These are phyloP conservation scores for Naumovozyma baii DNA, from an alignment of 805 yeast species.

Conservation along the genomic window DNA sequence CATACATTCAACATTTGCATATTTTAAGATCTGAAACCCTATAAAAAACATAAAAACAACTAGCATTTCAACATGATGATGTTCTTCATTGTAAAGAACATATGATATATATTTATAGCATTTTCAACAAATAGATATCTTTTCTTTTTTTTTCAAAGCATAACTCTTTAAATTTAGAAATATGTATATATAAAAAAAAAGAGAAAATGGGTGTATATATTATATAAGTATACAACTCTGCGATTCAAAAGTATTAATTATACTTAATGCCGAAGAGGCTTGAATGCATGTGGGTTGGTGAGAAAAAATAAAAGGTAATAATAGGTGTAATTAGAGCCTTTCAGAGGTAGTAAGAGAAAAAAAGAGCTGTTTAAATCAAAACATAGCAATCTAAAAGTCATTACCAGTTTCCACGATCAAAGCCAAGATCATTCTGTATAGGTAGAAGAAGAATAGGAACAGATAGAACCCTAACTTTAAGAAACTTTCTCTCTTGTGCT, in stretches of 20 bases:
- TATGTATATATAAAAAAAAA: too few species aligned
- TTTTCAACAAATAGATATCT: background rate
- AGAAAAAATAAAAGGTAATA: too few species aligned
- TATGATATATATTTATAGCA: background rate
- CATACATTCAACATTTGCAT: conserved; percentile 3
- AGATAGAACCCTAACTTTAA: conserved; percentile 85
- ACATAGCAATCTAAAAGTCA: conserved; percentile 3
- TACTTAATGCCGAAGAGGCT: too few species aligned
- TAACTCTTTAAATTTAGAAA: background rate
- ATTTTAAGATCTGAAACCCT: background rate
- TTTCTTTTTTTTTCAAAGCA: background rate
- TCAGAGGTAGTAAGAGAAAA: background rate
- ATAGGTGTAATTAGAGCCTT: too few species aligned
- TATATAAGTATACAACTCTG: too few species aligned
- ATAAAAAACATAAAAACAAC: background rate
- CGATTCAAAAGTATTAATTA: too few species aligned
- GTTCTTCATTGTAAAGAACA: background rate
- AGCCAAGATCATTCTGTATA: conserved; percentile 93
- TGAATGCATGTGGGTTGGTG: too few species aligned
- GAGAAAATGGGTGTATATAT: too few species aligned
- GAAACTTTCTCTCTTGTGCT: conserved; percentile 87
- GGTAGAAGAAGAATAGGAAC: conserved; percentile 86
- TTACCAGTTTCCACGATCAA: conserved; percentile 51
- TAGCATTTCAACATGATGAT: conserved; percentile 2
- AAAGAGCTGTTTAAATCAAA: background rate